A percentile compares a stretch with the other conserved stretches of the same genome.
phyloP scores from a whole-genome alignment of 345 rosid species.

The Eucalyptus lansdowneana region DNA sequence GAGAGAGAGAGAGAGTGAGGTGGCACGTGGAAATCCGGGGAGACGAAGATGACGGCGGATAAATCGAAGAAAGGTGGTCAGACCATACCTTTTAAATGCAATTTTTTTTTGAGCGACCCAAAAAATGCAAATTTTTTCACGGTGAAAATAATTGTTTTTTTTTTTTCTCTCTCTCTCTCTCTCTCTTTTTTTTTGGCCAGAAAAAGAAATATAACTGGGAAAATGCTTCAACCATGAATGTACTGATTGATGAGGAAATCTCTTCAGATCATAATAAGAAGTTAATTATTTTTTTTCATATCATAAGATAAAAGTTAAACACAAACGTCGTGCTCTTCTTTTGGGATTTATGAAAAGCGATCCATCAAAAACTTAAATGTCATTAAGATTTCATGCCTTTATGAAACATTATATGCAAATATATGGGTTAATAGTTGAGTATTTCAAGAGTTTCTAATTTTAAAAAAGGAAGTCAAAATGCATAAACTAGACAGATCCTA shows the following conservation, averaged over 20 bases:
- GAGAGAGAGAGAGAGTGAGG: not conserved
- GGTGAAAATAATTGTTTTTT: too few species aligned
- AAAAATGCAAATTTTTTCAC: too few species aligned
- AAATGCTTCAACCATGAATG: not conserved
- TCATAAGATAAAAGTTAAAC: too few species aligned
- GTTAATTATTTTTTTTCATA: too few species aligned
- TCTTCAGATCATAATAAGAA: too few species aligned
- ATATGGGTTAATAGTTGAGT: too few species aligned
- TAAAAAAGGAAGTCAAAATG: not conserved
- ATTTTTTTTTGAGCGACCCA: not conserved
- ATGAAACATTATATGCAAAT: not conserved
- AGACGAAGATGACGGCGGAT: not conserved
- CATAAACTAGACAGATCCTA: not conserved
- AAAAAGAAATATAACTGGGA: not conserved
- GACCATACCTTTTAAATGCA: not conserved
- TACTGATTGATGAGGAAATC: not conserved
- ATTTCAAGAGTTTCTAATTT: not conserved
- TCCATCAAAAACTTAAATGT: too few species aligned
- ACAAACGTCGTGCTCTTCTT: too few species aligned
- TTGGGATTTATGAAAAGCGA: too few species aligned
- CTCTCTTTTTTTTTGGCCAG: too few species aligned
- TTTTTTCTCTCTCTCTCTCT: too few species aligned
- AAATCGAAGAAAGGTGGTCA: not conserved
- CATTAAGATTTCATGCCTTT: not conserved
- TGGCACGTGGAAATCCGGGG: not conserved